Evolutionary conservation across 2,329 filamentous ascomycete species (phyloP).

Genomic region (Cadophora luteo-olivacea): DNA sequence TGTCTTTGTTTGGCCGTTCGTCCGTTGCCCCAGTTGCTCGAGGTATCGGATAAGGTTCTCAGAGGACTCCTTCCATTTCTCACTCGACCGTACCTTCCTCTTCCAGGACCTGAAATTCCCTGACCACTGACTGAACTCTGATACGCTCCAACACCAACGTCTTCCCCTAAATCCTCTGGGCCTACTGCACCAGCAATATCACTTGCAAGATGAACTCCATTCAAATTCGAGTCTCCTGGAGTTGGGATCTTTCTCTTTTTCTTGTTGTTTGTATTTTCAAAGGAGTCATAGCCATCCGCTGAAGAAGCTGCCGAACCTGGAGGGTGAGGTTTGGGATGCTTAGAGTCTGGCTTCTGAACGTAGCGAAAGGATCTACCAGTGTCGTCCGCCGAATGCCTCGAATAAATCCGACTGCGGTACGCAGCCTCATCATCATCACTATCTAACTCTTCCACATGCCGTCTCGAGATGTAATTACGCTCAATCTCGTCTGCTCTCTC

Average conservation of each 20-base stretch:
- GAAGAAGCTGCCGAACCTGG: slow-evolving; percentile 74
- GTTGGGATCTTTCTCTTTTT: slow-evolving; percentile 99
- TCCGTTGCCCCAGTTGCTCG: slow-evolving; percentile 45
- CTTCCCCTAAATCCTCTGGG: slow-evolving; percentile 53
- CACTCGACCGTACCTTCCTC: slow-evolving; percentile 80
- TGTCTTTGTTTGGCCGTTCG: slow-evolving; percentile 43
- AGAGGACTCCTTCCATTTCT: slow-evolving; percentile 68
- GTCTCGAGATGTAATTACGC: slow-evolving; percentile 51
- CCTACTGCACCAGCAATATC: slow-evolving; percentile 68
- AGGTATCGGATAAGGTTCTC: slow-evolving; percentile 62
- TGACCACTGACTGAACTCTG: slow-evolving; percentile 64
- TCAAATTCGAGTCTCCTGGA: slow-evolving; percentile 69
- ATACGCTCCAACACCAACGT: slow-evolving; percentile 54
- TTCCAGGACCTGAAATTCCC: slow-evolving; percentile 83
- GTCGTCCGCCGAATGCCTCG: slow-evolving; percentile 55
- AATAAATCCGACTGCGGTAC: slow-evolving; percentile 47
- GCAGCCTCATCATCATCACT: slow-evolving; percentile 62
- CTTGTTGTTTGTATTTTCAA: slow-evolving; percentile 99
- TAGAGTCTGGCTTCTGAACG: slow-evolving; percentile 53
- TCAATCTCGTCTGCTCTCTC: slow-evolving; percentile 43
- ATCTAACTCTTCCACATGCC: slow-evolving; percentile 61
- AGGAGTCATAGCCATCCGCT: slow-evolving; percentile 91
- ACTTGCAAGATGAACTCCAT: slow-evolving; percentile 56
- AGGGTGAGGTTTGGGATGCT: slow-evolving; percentile 57
- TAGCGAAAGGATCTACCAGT: slow-evolving; percentile 51